These are phyloP conservation scores for Pichia inconspicua DNA, from an alignment of 1,139 yeast species.

Conservation along the genomic window DNA sequence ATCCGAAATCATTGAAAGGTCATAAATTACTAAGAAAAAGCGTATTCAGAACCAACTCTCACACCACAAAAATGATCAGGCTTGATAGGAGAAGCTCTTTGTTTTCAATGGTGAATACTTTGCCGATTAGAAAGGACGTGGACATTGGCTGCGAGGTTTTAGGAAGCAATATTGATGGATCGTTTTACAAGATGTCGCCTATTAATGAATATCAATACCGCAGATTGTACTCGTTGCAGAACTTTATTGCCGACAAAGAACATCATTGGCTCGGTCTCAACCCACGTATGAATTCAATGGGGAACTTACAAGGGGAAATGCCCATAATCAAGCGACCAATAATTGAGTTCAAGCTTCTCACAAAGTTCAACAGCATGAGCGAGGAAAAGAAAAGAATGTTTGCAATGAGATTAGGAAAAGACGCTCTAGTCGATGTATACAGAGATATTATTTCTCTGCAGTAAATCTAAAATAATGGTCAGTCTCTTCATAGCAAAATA, in stretches of 20 bases:
- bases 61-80: conserved; percentile 45
- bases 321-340: conserved; percentile 29
- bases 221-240: conserved; percentile 77
- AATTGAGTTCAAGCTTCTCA: conserved; percentile 53
- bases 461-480: conserved; percentile 3
- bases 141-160: conserved; percentile 44
- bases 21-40: conserved; percentile 64
- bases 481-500: too few species aligned
- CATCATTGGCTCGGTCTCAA: conserved; percentile 72
- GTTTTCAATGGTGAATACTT: conserved; percentile 24
- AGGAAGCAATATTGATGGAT: conserved; percentile 76
- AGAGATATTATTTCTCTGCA: conserved; percentile 45
- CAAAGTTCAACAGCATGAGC: conserved; percentile 45
- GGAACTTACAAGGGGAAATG: conserved; percentile 33
- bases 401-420: conserved; percentile 50
- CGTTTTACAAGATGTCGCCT: conserved; percentile 68
- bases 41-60: conserved; percentile 61
- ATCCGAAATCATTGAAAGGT: conserved; percentile 75
- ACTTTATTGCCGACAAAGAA: conserved; percentile 74
- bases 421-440: conserved; percentile 55
- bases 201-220: conserved; percentile 69
- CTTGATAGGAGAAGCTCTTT: conserved; percentile 20
- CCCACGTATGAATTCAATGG: conserved; percentile 62
- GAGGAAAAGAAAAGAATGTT: conserved; percentile 49
- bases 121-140: conserved; percentile 16